Evolutionary conservation across 495 filamentous ascomycete genomes (phyloP).

Genomic region (Aspergillus bertholletiae): DNA sequence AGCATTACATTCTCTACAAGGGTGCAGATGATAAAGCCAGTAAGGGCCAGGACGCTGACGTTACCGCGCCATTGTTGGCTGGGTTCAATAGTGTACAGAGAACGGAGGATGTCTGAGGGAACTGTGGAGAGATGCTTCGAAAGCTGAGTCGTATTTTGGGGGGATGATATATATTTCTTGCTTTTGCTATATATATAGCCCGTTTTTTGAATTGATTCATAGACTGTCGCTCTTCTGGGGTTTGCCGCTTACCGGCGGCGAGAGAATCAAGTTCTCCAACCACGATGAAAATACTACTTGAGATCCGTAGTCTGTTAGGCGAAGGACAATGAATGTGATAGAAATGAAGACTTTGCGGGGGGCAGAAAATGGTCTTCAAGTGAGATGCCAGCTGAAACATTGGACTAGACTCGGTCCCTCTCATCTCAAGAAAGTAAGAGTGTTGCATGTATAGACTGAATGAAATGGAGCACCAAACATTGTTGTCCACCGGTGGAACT

Average conservation of each 20-base stretch:
- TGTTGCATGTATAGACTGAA: too few species aligned
- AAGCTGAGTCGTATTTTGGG: not conserved
- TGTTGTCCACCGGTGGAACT: not conserved
- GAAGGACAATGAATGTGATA: too few species aligned
- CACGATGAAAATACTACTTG: too few species aligned
- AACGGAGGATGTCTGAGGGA: constrained; percentile 3
- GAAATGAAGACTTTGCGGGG: too few species aligned
- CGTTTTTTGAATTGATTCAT: not conserved
- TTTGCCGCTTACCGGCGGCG: too few species aligned
- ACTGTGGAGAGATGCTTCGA: not conserved
- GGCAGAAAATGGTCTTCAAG: too few species aligned
- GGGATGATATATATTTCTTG: not conserved
- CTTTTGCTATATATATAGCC: not conserved
- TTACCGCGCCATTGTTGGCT: constrained; percentile 28
- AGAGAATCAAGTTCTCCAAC: too few species aligned
- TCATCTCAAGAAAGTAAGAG: too few species aligned
- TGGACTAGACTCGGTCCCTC: too few species aligned
- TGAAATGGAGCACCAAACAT: too few species aligned
- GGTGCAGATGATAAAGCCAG: constrained; percentile 12
- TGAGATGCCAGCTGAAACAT: too few species aligned
- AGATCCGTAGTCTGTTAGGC: too few species aligned
- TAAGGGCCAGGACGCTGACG: constrained; percentile 11
- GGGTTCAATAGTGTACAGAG: constrained; percentile 10
- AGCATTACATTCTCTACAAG: constrained; percentile 81
- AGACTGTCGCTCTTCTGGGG: not conserved